Percentiles rank a stretch among this genome's conserved stretches.
Conservation (phyloP, 768 basidiomycete species). For the Kwoniella dejecticola region DNA sequence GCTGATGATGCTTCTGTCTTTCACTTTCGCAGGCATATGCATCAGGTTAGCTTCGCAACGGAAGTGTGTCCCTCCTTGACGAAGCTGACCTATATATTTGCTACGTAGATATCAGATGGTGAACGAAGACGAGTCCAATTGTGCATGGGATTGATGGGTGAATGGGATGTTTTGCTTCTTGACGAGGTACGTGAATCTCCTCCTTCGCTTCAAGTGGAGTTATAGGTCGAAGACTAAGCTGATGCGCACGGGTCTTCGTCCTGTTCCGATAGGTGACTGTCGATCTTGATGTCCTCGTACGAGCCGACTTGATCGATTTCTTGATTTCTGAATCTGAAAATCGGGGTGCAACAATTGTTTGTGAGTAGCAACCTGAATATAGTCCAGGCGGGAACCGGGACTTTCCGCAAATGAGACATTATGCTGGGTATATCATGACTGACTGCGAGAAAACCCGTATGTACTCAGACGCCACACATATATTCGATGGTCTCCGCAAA, state of each 20-base stretch:
- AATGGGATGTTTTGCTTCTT: constrained; percentile 88
- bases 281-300: constrained; percentile 92
- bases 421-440: no score
- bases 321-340: constrained; percentile 76
- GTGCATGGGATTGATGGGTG: constrained; percentile 90
- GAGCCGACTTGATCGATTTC: constrained; percentile 85
- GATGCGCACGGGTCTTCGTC: no score
- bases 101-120: constrained; percentile 91
- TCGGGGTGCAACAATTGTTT: constrained; percentile 84
- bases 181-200: constrained; percentile 76
- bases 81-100: neutral
- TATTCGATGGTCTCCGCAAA: constrained; percentile 86
- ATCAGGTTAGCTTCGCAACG: constrained; percentile 25
- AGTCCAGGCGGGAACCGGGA: no score
- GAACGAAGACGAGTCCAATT: constrained; percentile 91
- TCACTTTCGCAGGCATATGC: constrained; percentile 29
- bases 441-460: no score
- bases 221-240: no score
- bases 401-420: no score
- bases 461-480: constrained; percentile 83
- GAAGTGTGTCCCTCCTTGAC: no score
- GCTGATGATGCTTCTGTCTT: neutral
- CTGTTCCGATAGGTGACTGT: constrained; percentile 73
- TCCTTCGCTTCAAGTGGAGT: no score
- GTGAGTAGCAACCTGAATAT: constrained; percentile 58